A percentile compares a stretch with the other conserved stretches of the same genome.
Conservation (phyloP, 1,284 basidiomycete species). For the Malassezia psittaci region DNA sequence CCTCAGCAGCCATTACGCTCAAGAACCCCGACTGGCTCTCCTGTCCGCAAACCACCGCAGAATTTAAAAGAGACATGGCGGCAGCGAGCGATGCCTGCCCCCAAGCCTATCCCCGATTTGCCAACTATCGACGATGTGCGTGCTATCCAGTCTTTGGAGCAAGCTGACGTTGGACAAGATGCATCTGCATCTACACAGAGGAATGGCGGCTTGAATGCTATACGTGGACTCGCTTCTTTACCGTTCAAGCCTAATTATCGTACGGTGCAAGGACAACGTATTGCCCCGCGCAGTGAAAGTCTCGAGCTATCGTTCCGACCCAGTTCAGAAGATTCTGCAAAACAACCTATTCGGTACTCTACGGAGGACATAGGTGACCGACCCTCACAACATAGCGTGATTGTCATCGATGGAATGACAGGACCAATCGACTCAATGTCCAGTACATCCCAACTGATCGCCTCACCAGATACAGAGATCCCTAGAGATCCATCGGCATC, state of each 20-base stretch:
- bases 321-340: not conserved
- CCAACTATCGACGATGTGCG: constrained; percentile 45
- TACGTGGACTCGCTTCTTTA: not conserved
- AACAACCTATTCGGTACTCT: not conserved
- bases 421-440: not conserved
- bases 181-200: not conserved
- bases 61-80: not conserved
- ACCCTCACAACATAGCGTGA: not conserved
- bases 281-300: not conserved
- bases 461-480: not conserved
- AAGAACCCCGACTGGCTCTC: constrained; percentile 19
- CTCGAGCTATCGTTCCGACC: constrained; percentile 5
- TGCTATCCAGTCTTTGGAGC: constrained; percentile 32
- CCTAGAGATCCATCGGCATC: not conserved
- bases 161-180: constrained; percentile 10
- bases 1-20: constrained; percentile 21
- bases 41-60: constrained; percentile 17
- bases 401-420: not conserved
- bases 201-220: not conserved
- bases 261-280: not conserved
- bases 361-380: not conserved
- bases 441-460: constrained; percentile 1
- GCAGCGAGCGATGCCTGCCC: constrained; percentile 19
- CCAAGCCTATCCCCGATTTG: constrained; percentile 32
- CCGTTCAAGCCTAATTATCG: constrained; percentile 1